These are phyloP conservation scores for Irpex sp. DNA, from an alignment of 1,284 basidiomycete species.

Conservation along the genomic window DNA sequence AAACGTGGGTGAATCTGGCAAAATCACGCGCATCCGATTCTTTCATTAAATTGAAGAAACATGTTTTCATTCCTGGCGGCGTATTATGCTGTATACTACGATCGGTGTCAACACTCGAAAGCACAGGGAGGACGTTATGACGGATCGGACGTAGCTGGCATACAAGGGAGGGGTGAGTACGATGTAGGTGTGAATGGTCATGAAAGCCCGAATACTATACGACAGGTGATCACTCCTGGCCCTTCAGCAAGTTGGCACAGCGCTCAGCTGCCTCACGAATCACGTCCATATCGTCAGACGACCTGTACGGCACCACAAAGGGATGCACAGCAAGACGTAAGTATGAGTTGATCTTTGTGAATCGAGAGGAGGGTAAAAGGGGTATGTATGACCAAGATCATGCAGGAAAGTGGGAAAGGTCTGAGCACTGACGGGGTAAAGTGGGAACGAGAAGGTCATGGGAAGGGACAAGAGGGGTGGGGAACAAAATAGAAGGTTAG, in stretches of 20 bases:
- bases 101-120: too few species aligned
- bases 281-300: conserved; percentile 15
- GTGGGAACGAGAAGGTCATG: background rate
- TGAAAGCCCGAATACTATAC: background rate
- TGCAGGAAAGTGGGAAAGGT: background rate
- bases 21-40: background rate
- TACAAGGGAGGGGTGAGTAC: too few species aligned
- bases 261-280: conserved; percentile 20
- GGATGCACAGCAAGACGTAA: background rate
- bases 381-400: too few species aligned
- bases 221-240: background rate
- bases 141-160: too few species aligned
- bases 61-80: too few species aligned
- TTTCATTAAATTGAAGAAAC: too few species aligned
- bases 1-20: background rate
- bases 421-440: background rate
- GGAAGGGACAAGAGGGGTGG: background rate
- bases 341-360: background rate
- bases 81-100: too few species aligned
- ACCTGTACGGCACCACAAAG: conserved; percentile 17
- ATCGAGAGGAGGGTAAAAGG: background rate
- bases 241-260: conserved; percentile 16
- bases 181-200: too few species aligned
- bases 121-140: too few species aligned
- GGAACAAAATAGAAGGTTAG: background rate